Conservation (phyloP, 2,329 filamentous ascomycete genomes). For the Bisporella sp. region DNA sequence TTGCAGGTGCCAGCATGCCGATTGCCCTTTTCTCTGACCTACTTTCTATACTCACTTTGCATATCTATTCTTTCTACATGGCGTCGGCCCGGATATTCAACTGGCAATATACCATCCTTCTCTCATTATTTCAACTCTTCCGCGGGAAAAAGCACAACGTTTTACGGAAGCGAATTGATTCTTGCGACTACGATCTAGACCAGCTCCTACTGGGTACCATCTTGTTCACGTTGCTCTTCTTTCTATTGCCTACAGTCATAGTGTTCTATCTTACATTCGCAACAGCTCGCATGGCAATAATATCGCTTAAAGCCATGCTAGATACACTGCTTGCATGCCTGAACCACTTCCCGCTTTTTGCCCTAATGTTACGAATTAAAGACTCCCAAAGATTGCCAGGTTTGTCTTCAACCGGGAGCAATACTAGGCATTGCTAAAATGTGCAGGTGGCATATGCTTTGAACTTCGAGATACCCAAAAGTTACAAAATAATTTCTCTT, state of each 20-base stretch:
- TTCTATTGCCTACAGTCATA: constrained; percentile 86
- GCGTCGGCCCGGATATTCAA: constrained; percentile 95
- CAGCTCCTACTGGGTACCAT: constrained; percentile 95
- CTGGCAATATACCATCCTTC: constrained; percentile 95
- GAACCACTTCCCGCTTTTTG: constrained; percentile 97
- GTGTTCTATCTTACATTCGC: constrained; percentile 98
- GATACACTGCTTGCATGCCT: constrained; percentile 89
- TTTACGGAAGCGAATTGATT: constrained; percentile 93
- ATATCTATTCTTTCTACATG: constrained; percentile 97
- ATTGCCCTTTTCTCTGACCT: constrained; percentile 94
- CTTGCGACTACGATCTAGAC: constrained; percentile 96
- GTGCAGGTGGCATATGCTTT: constrained; percentile 73
- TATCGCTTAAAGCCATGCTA: constrained; percentile 81
- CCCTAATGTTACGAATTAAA: constrained; percentile 91
- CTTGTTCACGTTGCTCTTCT: constrained; percentile 90
- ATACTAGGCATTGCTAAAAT: constrained; percentile 11
- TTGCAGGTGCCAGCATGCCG: constrained; percentile 93
- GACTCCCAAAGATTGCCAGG: constrained; percentile 85
- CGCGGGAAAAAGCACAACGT: constrained; percentile 97
- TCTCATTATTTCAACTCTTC: constrained; percentile 97
- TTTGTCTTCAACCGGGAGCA: constrained; percentile 28
- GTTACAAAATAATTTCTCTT: constrained; percentile 32
- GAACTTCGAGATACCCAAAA: constrained; percentile 72
- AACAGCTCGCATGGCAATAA: constrained; percentile 88
- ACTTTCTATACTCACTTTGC: constrained; percentile 81